These are phyloP conservation scores for Crucihimalaya himalaica DNA, from an alignment of 345 rosid genomes.

Conservation along the genomic window DNA sequence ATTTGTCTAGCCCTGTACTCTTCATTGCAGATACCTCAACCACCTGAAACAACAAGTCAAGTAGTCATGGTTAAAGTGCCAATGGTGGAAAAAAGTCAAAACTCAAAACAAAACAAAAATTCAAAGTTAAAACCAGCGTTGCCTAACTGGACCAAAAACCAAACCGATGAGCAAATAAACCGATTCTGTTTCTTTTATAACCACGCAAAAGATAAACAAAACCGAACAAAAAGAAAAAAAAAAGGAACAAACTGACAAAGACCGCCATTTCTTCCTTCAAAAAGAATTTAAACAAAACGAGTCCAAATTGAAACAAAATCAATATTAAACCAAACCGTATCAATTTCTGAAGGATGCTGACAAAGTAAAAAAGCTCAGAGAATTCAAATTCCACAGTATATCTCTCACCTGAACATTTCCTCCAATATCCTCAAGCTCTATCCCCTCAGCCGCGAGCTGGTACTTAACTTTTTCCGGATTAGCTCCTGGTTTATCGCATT, in stretches of 20 bases:
- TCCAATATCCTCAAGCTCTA: slow-evolving; percentile 88
- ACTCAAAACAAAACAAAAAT: background rate
- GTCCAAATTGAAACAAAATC: background rate
- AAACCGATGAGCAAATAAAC: background rate
- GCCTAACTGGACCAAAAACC: background rate
- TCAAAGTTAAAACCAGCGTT: background rate
- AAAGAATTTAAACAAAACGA: background rate
- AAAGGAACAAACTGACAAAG: too few species aligned
- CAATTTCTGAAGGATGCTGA: too few species aligned
- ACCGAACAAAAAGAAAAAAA: too few species aligned
- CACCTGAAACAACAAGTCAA: slow-evolving; percentile 51
- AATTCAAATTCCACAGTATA: background rate
- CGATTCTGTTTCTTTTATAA: background rate
- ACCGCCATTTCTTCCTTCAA: background rate
- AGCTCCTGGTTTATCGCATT: slow-evolving; percentile 90
- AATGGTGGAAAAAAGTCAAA: background rate
- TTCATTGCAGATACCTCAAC: slow-evolving; percentile 85
- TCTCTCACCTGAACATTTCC: slow-evolving; percentile 65
- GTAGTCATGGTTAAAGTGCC: background rate
- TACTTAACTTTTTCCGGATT: slow-evolving; percentile 76
- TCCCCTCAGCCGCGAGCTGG: slow-evolving; percentile 86
- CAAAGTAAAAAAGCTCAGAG: background rate
- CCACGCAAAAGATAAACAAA: background rate
- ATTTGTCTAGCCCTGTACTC: slow-evolving; percentile 70
- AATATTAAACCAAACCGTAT: background rate